Conservation (phyloP, 495 filamentous ascomycete genomes). For the Aspergillus coremiiformis region DNA sequence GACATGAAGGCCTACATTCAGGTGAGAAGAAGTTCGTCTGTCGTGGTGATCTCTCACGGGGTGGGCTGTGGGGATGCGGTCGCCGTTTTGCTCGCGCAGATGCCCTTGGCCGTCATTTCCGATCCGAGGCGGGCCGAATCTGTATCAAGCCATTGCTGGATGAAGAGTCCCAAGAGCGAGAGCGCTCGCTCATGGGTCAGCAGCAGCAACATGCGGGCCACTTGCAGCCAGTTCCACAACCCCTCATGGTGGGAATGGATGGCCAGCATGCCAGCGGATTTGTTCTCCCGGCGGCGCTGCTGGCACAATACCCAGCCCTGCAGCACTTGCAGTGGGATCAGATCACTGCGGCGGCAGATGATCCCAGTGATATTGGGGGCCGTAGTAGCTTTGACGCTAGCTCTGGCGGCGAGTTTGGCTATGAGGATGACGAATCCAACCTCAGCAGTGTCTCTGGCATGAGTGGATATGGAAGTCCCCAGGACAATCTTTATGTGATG, state of each 20-base stretch:
- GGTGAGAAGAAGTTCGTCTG: slow-evolving; percentile 98
- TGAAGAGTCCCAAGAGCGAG: slow-evolving; percentile 74
- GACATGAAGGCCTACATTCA: slow-evolving; percentile 83
- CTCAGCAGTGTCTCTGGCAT: slow-evolving; percentile 31
- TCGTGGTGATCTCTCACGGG: slow-evolving; percentile 76
- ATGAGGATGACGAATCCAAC: slow-evolving; percentile 43
- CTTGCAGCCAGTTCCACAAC: slow-evolving; percentile 37
- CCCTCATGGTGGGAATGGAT: slow-evolving; percentile 38
- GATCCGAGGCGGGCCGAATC: slow-evolving; percentile 87
- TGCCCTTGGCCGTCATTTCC: slow-evolving; percentile 92
- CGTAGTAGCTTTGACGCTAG: slow-evolving; percentile 87
- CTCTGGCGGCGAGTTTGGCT: slow-evolving; percentile 52
- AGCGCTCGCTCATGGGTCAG: slow-evolving; percentile 59
- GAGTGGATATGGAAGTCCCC: slow-evolving; percentile 28
- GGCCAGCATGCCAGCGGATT: slow-evolving; percentile 46
- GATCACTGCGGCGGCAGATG: slow-evolving; percentile 42
- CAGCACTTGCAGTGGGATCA: slow-evolving; percentile 74
- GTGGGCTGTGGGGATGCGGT: slow-evolving; percentile 83
- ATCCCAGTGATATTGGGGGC: slow-evolving; percentile 68
- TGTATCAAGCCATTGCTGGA: slow-evolving; percentile 95
- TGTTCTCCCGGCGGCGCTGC: slow-evolving; percentile 74
- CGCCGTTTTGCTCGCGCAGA: slow-evolving; percentile 92
- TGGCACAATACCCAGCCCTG: slow-evolving; percentile 87
- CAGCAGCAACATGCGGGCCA: slow-evolving; percentile 37
- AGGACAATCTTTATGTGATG: slow-evolving; percentile 30